Base-by-base conservation (phyloP, 208 protist genomes). In the Entamoeba invadens region DNA sequence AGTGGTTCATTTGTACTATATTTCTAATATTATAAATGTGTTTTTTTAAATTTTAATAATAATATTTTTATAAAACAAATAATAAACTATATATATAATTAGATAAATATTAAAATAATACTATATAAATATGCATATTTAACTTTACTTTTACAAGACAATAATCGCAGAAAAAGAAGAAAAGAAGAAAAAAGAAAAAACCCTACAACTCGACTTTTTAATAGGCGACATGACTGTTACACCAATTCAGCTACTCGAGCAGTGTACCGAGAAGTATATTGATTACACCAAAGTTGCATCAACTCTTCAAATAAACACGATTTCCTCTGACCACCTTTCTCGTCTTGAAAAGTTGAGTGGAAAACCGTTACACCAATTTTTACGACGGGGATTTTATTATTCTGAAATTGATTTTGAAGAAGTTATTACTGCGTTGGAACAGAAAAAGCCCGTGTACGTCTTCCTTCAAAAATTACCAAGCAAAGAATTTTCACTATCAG, bases 381-480 rank as follows among this genome's bases (percentile, higher is more conserved):
- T 95, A 25, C 10, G 35, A 45, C 3, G 94, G 31, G 92, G 92
- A 47, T 5, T 95, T 8, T 95, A 87, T 45, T 95, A 93, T 35
- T 16, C 92, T 42, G 72, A 94, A 44, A 95, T 96, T 92, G 98
- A 99, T 93, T 97, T 99, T 45, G 95, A 97, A 42, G 94, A 94
- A 45, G 97, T 98, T 18, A 96, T 99, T 25, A 95, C 98, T 93
- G 95, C 95, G 45, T 95, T 98, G 42, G 98, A 98, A 96, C 14
- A 94, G 91, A 96, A 96, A 44, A 96, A 97, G 94, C 96, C 96
- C 8, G 98, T 99, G 92, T 99, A 98, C 96, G 95, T 99, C 25
- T 99, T 99, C 97, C 99, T 99, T n/a, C 99, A 99, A 5, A 97
- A 99, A 44, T 96, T 94, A 46, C 99, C 99, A n/a, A 98, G 97